Percentiles rank a stretch among this genome's conserved stretches.
phyloP scores from a whole-genome alignment of 805 yeast species.

The Saccharomycopsis sp. region DNA sequence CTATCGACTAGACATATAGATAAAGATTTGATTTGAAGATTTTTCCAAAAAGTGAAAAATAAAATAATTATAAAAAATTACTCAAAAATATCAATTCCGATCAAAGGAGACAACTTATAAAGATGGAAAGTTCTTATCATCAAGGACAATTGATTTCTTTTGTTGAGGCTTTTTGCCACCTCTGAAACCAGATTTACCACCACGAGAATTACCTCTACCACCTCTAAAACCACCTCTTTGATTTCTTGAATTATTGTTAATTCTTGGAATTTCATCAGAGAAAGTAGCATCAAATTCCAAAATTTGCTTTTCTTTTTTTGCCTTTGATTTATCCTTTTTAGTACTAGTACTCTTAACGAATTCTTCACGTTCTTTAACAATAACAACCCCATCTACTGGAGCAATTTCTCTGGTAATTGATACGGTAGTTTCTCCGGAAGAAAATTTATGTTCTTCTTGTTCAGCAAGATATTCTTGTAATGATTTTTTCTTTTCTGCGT shows the following conservation, averaged over 20 bases:
- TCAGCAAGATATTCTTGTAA: slow-evolving; percentile 83
- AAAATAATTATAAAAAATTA: too few relatives aligned
- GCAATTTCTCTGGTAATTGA: slow-evolving; percentile 34
- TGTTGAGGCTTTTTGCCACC: slow-evolving; percentile 7
- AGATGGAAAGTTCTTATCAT: slow-evolving; percentile 21
- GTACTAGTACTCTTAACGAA: slow-evolving; percentile 52
- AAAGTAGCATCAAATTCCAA: slow-evolving; percentile 71
- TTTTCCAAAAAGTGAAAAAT: too few relatives aligned
- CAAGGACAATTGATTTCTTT: slow-evolving; percentile 12
- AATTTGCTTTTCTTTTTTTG: slow-evolving; percentile 72
- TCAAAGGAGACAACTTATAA: slow-evolving; percentile 13
- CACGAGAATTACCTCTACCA: slow-evolving; percentile 29
- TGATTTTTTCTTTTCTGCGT: slow-evolving; percentile 56
- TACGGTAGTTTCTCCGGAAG: slow-evolving; percentile 20
- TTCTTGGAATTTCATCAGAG: slow-evolving; percentile 46
- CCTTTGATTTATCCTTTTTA: slow-evolving; percentile 67
- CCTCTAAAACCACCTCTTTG: slow-evolving; percentile 29
- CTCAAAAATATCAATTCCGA: too few relatives aligned
- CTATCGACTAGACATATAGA: too few relatives aligned
- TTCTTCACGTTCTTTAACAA: slow-evolving; percentile 55
- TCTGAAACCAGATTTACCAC: slow-evolving; percentile 26
- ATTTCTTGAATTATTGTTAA: slow-evolving; percentile 30
- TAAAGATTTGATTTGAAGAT: too few relatives aligned
- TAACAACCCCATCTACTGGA: slow-evolving; percentile 44
- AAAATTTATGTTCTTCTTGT: slow-evolving; percentile 24